Evolutionary conservation across 148 eudicot species (phyloP).

Genomic region (Cornus controversa): DNA sequence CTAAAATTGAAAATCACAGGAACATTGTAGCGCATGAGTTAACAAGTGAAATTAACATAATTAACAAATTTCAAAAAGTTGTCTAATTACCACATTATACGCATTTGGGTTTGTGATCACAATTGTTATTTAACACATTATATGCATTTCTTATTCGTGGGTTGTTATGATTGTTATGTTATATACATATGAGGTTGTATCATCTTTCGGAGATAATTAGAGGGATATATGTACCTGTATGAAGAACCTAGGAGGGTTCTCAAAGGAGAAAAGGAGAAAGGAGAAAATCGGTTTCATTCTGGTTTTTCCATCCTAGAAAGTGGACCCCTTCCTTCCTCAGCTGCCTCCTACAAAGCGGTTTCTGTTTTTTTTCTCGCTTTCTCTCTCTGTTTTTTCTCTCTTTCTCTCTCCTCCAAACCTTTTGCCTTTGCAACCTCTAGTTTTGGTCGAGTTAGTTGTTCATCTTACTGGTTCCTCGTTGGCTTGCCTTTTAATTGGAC

Average conservation of each 20-base stretch:
- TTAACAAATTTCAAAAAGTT: too few species aligned
- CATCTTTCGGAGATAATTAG: too few species aligned
- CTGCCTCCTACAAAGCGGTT: not conserved
- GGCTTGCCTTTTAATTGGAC: not conserved
- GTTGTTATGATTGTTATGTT: too few species aligned
- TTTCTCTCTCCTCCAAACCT: not conserved
- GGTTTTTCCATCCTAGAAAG: not conserved
- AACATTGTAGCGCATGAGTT: too few species aligned
- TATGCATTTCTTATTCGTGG: too few species aligned
- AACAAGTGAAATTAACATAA: too few species aligned
- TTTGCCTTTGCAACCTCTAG: not conserved
- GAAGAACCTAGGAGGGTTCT: not conserved
- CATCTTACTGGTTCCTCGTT: not conserved
- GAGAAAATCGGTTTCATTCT: not conserved
- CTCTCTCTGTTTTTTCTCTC: not conserved
- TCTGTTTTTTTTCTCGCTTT: too few species aligned
- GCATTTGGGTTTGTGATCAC: too few species aligned
- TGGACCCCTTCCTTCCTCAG: not conserved
- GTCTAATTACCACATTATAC: too few species aligned
- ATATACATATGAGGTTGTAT: too few species aligned
- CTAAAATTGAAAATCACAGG: too few species aligned
- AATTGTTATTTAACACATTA: too few species aligned
- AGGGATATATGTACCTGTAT: not conserved
- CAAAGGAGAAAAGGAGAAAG: not conserved
- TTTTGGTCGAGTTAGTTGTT: not conserved